Percentiles rank a stretch among this genome's conserved stretches.
These are phyloP conservation scores for Austroboletus novae-zelandiae DNA, from an alignment of 1,284 basidiomycete species.

Conservation along the genomic window DNA sequence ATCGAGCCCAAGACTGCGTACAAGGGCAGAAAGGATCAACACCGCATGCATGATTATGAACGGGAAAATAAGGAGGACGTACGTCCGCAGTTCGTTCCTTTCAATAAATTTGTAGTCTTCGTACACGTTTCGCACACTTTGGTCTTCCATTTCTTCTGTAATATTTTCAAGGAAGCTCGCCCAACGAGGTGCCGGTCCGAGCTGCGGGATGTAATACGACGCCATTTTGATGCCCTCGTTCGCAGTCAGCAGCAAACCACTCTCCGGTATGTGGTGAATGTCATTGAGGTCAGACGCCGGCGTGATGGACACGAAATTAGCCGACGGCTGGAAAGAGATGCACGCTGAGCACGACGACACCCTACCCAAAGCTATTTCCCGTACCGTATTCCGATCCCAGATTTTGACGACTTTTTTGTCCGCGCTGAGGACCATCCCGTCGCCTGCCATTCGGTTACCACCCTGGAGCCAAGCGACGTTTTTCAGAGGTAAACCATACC, in stretches of 20 bases:
- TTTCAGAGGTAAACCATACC: slow-evolving; percentile 91
- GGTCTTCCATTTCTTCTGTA: slow-evolving; percentile 96
- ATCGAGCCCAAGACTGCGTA: slow-evolving; percentile 78
- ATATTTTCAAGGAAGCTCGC: slow-evolving; percentile 97
- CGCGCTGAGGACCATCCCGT: slow-evolving; percentile 84
- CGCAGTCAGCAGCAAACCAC: slow-evolving; percentile 83
- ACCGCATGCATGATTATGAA: not conserved
- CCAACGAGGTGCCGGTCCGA: slow-evolving; percentile 97
- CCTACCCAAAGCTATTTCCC: slow-evolving; percentile 22
- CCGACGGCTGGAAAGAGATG: slow-evolving; percentile 55
- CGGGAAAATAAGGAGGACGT: slow-evolving; percentile 31
- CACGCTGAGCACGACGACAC: not conserved
- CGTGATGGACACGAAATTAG: slow-evolving; percentile 92
- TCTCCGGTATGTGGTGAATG: slow-evolving; percentile 82
- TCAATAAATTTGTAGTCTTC: slow-evolving; percentile 99
- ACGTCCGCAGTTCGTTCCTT: slow-evolving; percentile 82
- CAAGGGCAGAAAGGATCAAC: slow-evolving; percentile 9
- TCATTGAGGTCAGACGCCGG: slow-evolving; percentile 88
- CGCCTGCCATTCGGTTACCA: slow-evolving; percentile 77
- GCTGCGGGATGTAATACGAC: slow-evolving; percentile 90
- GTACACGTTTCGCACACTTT: slow-evolving; percentile 75
- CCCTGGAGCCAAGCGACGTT: slow-evolving; percentile 90
- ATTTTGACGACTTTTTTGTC: slow-evolving; percentile 96
- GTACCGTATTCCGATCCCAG: slow-evolving; percentile 83
- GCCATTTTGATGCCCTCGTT: slow-evolving; percentile 94